These are phyloP conservation scores for Yarrowia sp. DNA, from an alignment of 805 yeast species.

Conservation along the genomic window DNA sequence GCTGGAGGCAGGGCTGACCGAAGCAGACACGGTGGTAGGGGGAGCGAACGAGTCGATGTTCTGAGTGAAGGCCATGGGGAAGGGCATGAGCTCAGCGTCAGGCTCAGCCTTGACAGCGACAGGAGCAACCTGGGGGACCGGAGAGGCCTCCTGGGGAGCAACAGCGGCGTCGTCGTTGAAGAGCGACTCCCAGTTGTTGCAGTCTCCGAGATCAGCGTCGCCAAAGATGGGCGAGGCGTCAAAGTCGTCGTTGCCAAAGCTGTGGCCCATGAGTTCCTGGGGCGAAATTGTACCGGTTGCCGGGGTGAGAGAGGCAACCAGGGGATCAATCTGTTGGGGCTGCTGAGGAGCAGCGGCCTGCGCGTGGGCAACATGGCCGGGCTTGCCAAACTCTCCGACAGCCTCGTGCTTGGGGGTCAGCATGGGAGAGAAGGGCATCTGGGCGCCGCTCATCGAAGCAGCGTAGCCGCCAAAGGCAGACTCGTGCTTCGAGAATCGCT, in stretches of 20 bases:
- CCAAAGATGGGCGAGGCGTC: conserved; percentile 49
- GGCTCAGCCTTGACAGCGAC: conserved; percentile 32
- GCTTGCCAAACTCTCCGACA: conserved; percentile 32
- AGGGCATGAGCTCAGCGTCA: conserved; percentile 32
- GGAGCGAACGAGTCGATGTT: conserved; percentile 23
- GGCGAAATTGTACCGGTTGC: conserved; percentile 40
- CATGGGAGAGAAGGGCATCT: conserved; percentile 38
- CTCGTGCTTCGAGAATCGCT: conserved; percentile 44
- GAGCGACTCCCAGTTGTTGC: conserved; percentile 49
- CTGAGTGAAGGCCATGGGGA: conserved; percentile 39
- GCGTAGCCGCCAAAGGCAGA: conserved; percentile 46
- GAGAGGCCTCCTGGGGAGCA: conserved; percentile 10
- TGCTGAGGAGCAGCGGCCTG: conserved; percentile 16
- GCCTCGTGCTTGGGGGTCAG: conserved; percentile 40
- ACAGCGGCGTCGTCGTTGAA: conserved; percentile 45
- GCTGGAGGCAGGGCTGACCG: conserved; percentile 39
- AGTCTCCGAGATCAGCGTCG: conserved; percentile 45
- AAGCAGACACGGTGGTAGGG: conserved; percentile 15
- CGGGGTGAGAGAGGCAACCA: conserved; percentile 39
- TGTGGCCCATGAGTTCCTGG: conserved; percentile 36
- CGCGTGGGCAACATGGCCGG: conserved; percentile 14
- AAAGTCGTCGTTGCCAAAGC: conserved; percentile 41
- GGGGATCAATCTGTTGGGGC: conserved; percentile 38
- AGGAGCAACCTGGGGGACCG: conserved; percentile 10
- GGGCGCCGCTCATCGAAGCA: conserved; percentile 27